phyloP scores from a whole-genome alignment of 148 eudicot species.

The Rheum nobile region DNA sequence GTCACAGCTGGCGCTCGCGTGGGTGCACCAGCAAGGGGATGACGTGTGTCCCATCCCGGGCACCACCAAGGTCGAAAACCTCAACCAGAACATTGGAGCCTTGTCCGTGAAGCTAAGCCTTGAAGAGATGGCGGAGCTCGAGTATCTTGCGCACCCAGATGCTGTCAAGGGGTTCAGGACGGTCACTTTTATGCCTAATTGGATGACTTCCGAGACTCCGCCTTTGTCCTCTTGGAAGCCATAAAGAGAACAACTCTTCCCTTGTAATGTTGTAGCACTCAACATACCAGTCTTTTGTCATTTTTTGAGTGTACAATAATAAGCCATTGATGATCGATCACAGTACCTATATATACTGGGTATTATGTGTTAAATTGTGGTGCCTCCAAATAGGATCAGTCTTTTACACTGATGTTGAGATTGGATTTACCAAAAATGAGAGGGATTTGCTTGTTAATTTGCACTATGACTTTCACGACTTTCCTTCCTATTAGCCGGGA shows the following conservation, averaged over 20 bases:
- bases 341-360: background rate
- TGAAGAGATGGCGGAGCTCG: slow-evolving; percentile 9
- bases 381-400: background rate
- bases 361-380: too few species aligned
- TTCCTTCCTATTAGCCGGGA: too few species aligned
- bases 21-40: slow-evolving; percentile 11
- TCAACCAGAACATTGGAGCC: slow-evolving; percentile 5
- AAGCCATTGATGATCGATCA: background rate
- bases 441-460: too few species aligned
- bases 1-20: slow-evolving; percentile 8
- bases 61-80: slow-evolving; percentile 10
- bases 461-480: too few species aligned
- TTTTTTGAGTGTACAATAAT: too few species aligned
- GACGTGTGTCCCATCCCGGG: slow-evolving; percentile 14
- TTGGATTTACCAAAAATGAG: background rate
- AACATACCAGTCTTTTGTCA: background rate
- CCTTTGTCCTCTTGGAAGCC: background rate
- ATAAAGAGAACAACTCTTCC: background rate
- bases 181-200: background rate
- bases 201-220: slow-evolving; percentile 2
- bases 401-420: background rate
- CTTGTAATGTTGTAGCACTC: background rate
- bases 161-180: slow-evolving; percentile 1
- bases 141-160: background rate
- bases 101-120: background rate